Evolutionary conservation across 305 asterid genomes (phyloP).

Genomic region (Fraxinus sp.): DNA sequence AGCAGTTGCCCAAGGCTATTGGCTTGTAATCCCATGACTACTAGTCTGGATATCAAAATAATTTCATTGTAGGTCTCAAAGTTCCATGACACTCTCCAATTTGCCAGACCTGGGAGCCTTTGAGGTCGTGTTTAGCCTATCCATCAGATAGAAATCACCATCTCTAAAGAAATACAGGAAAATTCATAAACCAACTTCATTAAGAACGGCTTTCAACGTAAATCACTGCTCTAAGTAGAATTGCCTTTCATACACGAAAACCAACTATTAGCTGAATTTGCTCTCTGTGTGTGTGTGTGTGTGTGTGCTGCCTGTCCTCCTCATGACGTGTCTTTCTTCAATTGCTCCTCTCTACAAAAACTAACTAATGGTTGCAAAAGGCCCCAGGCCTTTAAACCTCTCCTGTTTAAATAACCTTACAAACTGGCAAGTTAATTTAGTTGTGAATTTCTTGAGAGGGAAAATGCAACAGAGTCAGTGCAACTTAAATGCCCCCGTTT

Average conservation of each 20-base stretch:
- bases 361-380: not conserved
- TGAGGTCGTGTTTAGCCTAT: not conserved
- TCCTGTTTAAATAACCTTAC: not conserved
- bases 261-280: not conserved
- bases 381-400: not conserved
- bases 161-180: slow-evolving; percentile 12
- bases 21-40: not conserved
- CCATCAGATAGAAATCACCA: not conserved
- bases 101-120: not conserved
- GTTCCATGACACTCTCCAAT: not conserved
- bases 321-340: not conserved
- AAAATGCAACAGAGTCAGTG: not conserved
- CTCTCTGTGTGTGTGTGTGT: no score
- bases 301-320: not conserved
- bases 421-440: not conserved
- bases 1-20: slow-evolving; percentile 4
- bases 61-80: slow-evolving; percentile 3
- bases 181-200: slow-evolving; percentile 1
- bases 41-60: not conserved
- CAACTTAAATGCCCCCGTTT: slow-evolving; percentile 15
- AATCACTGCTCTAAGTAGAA: not conserved
- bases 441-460: not conserved
- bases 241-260: not conserved
- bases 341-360: not conserved
- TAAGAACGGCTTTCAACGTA: not conserved